Percentiles rank a stretch among this genome's conserved stretches.
These are phyloP conservation scores for Furcasterigmium furcatum DNA, from an alignment of 2,329 filamentous ascomycete species.

Conservation along the genomic window DNA sequence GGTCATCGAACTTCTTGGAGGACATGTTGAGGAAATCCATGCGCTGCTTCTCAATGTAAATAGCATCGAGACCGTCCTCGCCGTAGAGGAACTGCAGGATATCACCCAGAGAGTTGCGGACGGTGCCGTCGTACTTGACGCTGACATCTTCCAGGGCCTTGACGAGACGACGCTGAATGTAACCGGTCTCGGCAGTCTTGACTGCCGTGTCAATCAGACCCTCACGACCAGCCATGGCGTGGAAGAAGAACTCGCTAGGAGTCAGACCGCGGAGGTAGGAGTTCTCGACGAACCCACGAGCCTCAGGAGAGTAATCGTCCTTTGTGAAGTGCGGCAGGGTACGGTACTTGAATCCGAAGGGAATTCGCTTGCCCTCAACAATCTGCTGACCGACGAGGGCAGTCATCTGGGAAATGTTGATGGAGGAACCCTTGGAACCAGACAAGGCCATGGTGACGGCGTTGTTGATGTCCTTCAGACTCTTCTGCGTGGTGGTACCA, in stretches of 20 bases:
- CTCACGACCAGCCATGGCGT: slow-evolving; percentile 99
- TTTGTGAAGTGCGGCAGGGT: slow-evolving; percentile 98
- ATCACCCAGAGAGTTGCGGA: slow-evolving; percentile 94
- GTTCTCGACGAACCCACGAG: slow-evolving; percentile 97
- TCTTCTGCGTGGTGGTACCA: slow-evolving; percentile 87
- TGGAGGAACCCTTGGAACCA: slow-evolving; percentile 96
- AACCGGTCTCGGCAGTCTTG: slow-evolving; percentile 98
- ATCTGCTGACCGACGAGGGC: slow-evolving; percentile 97
- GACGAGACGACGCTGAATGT: slow-evolving; percentile 96
- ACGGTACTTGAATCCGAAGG: slow-evolving; percentile 98
- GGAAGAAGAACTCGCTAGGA: slow-evolving; percentile 97
- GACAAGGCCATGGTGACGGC: slow-evolving; percentile 94
- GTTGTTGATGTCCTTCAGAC: slow-evolving; percentile 94
- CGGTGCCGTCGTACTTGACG: slow-evolving; percentile 95
- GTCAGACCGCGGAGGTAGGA: slow-evolving; percentile 95
- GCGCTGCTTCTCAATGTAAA: slow-evolving; percentile 87
- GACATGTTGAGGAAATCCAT: slow-evolving; percentile 85
- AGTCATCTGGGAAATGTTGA: slow-evolving; percentile 99
- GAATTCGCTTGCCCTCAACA: slow-evolving; percentile 97
- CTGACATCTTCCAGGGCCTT: slow-evolving; percentile 98
- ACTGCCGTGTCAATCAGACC: slow-evolving; percentile 99
- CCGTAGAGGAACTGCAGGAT: slow-evolving; percentile 97
- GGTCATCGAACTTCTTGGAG: slow-evolving; percentile 71
- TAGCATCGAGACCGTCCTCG: slow-evolving; percentile 93
- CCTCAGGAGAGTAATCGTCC: slow-evolving; percentile 97